Percentiles rank a stretch among this genome's conserved stretches.
These are phyloP conservation scores for Macadamia tetraphylla DNA, from an alignment of 164 flowering plant genomes.

Conservation along the genomic window DNA sequence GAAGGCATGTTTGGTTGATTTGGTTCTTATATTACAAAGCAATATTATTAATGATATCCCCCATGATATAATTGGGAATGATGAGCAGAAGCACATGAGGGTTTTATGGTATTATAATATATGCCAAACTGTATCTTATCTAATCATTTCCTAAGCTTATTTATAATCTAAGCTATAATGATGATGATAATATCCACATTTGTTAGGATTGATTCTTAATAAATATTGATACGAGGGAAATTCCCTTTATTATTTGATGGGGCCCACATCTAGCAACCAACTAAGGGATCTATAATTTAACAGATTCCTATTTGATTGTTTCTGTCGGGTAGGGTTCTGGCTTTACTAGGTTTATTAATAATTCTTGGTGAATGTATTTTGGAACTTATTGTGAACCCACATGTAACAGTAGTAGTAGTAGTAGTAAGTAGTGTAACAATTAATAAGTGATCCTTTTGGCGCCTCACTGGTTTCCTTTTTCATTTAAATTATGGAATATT, in stretches of 20 bases:
- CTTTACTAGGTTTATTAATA: too few species aligned
- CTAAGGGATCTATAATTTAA: too few species aligned
- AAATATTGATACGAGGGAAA: neutral
- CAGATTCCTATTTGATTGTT: too few species aligned
- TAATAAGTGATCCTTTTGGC: too few species aligned
- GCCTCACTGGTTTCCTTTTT: too few species aligned
- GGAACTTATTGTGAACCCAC: too few species aligned
- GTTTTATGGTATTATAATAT: neutral
- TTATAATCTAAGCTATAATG: neutral
- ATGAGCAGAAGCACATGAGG: neutral
- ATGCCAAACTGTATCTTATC: neutral
- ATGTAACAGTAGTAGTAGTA: too few species aligned
- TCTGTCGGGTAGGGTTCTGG: too few species aligned
- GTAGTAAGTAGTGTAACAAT: too few species aligned
- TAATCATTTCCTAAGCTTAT: neutral
- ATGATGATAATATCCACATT: neutral
- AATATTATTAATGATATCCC: too few species aligned
- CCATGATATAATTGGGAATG: slow-evolving; percentile 2
- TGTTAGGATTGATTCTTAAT: neutral
- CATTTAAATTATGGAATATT: too few species aligned
- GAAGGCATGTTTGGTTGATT: neutral
- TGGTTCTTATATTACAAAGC: neutral
- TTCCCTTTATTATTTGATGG: neutral
- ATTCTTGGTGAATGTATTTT: too few species aligned
- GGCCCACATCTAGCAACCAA: neutral